Evolutionary conservation across 2,329 filamentous ascomycete species (phyloP).

Genomic region (Alternaria brassicicola): DNA sequence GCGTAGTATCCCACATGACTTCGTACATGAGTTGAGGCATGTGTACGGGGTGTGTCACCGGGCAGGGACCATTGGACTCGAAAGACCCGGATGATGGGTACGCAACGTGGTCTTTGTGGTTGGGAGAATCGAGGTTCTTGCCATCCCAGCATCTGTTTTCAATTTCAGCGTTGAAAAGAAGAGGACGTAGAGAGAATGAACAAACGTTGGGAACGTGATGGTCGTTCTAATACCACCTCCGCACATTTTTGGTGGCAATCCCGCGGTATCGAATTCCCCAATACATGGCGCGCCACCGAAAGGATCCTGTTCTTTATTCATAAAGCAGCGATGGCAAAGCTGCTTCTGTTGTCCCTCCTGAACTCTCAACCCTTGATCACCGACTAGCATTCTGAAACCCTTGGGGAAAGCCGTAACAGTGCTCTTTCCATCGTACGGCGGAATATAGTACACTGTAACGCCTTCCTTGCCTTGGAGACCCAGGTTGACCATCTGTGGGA

Average conservation of each 20-base stretch:
- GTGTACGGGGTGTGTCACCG: slow-evolving; percentile 51
- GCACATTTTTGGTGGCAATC: slow-evolving; percentile 32
- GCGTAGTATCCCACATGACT: slow-evolving; percentile 53
- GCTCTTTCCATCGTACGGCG: slow-evolving; percentile 40
- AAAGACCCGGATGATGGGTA: slow-evolving; percentile 32
- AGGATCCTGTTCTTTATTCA: slow-evolving; percentile 50
- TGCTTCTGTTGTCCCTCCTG: slow-evolving; percentile 36
- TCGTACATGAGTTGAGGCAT: slow-evolving; percentile 56
- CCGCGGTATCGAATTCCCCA: slow-evolving; percentile 30
- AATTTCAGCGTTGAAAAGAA: neutral
- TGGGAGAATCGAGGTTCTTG: slow-evolving; percentile 55
- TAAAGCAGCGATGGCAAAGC: slow-evolving; percentile 55
- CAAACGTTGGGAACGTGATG: slow-evolving; percentile 53
- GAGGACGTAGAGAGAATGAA: neutral
- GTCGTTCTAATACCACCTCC: slow-evolving; percentile 55
- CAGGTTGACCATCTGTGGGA: slow-evolving; percentile 38
- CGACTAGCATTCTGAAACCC: slow-evolving; percentile 39
- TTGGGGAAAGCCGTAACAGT: slow-evolving; percentile 44
- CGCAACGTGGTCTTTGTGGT: slow-evolving; percentile 62
- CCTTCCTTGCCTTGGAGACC: slow-evolving; percentile 32
- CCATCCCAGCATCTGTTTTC: slow-evolving; percentile 53
- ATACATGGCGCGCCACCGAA: slow-evolving; percentile 50
- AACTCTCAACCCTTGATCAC: slow-evolving; percentile 26
- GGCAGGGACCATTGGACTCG: slow-evolving; percentile 42
- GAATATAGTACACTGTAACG: slow-evolving; percentile 41